These are phyloP conservation scores for Cystobasidium slooffiae DNA, from an alignment of 1,284 basidiomycete genomes.

Conservation along the genomic window DNA sequence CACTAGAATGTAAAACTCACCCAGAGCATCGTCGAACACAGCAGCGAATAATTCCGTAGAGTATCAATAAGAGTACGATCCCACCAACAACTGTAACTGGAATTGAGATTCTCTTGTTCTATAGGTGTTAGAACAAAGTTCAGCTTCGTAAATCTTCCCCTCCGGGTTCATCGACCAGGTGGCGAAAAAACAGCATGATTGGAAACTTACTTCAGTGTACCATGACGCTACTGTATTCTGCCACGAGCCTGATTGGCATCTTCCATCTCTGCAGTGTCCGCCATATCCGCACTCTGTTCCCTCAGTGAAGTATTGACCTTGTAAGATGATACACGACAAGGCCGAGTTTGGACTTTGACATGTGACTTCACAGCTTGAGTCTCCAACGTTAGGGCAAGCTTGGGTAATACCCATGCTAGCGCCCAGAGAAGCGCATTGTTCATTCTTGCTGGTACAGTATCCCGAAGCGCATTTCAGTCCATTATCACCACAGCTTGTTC, in stretches of 20 bases:
- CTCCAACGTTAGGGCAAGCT: slow-evolving; percentile 64
- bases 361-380: slow-evolving; percentile 70
- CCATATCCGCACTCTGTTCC: slow-evolving; percentile 78
- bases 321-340: slow-evolving; percentile 70
- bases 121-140: too few relatives aligned
- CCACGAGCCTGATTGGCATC: slow-evolving; percentile 69
- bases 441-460: slow-evolving; percentile 74
- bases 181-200: not conserved
- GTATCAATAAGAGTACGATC: slow-evolving; percentile 61
- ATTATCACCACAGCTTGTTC: slow-evolving; percentile 66
- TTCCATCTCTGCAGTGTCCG: slow-evolving; percentile 61
- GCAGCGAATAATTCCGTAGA: slow-evolving; percentile 55
- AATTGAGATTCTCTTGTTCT: slow-evolving; percentile 66
- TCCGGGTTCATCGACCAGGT: too few relatives aligned
- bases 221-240: slow-evolving; percentile 68
- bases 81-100: slow-evolving; percentile 73
- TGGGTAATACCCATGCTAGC: slow-evolving; percentile 68
- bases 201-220: slow-evolving; percentile 53
- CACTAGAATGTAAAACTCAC: not conserved
- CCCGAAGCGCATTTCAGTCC: slow-evolving; percentile 76
- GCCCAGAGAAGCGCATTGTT: slow-evolving; percentile 78
- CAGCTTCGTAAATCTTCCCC: too few relatives aligned
- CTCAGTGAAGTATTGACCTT: slow-evolving; percentile 71
- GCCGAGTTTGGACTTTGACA: slow-evolving; percentile 72
- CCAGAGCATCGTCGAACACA: slow-evolving; percentile 31